Conservation (phyloP, 108 stramenopile species). For the Asterionellopsis glacialis region DNA sequence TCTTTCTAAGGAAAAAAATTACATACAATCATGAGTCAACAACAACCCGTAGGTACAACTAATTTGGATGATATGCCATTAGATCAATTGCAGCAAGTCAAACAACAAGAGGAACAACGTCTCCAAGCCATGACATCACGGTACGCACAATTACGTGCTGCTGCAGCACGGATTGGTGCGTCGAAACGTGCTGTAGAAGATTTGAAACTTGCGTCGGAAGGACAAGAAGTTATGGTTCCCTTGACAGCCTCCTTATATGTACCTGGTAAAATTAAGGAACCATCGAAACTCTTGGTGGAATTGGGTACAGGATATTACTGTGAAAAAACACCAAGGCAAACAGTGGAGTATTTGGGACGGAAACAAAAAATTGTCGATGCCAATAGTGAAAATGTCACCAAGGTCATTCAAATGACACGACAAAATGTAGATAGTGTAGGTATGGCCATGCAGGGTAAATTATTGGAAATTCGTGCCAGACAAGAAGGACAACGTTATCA, state of each 20-base stretch:
- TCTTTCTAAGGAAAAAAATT: too few relatives aligned
- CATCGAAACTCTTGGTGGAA: conserved; percentile 71
- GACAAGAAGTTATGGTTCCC: conserved; percentile 79
- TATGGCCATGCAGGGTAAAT: conserved; percentile 84
- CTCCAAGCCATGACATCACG: conserved; percentile 61
- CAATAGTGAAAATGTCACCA: conserved; percentile 76
- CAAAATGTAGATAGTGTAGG: conserved; percentile 66
- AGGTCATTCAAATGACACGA: conserved; percentile 50
- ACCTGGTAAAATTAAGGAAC: conserved; percentile 76
- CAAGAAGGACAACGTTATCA: conserved; percentile 43
- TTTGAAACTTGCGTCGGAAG: conserved; percentile 33
- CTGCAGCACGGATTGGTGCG: conserved; percentile 62
- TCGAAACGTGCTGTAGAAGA: conserved; percentile 54
- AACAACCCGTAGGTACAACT: conserved; percentile 17
- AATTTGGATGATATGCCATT: conserved; percentile 73
- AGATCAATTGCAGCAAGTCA: conserved; percentile 74
- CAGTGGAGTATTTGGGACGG: conserved; percentile 61
- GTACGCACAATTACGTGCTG: conserved; percentile 70
- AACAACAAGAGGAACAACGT: conserved; percentile 70
- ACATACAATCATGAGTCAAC: not conserved
- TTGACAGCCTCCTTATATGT: conserved; percentile 83
- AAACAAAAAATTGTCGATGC: conserved; percentile 72
- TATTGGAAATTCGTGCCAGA: conserved; percentile 80
- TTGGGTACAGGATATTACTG: conserved; percentile 86
- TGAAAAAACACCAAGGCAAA: conserved; percentile 65